phyloP scores from a whole-genome alignment of 768 basidiomycete genomes.

The Panellus pusillus region DNA sequence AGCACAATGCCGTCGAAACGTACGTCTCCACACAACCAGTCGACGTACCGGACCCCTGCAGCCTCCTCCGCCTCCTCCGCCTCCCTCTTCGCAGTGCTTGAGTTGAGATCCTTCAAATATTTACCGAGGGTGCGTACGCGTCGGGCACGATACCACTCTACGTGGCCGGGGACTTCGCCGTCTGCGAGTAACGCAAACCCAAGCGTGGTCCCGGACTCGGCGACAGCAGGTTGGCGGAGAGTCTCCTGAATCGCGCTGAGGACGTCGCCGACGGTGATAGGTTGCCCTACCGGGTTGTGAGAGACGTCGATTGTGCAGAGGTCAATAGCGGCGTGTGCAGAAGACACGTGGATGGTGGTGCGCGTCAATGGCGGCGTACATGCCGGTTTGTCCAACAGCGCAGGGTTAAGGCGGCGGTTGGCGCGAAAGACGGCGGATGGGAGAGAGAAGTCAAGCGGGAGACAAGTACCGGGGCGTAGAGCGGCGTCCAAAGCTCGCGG shows the following conservation, averaged over 20 bases:
- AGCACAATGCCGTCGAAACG: background rate
- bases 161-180: too few relatives aligned
- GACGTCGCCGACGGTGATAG: too few relatives aligned
- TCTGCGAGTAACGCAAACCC: too few relatives aligned
- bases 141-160: background rate
- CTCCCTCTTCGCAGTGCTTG: background rate
- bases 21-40: background rate
- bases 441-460: conserved; percentile 3
- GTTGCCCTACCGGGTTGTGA: too few relatives aligned
- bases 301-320: background rate
- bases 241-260: too few relatives aligned
- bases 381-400: background rate
- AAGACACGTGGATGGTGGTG: background rate
- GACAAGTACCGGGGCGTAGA: background rate
- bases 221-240: too few relatives aligned
- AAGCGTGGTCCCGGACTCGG: too few relatives aligned
- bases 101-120: background rate
- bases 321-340: background rate
- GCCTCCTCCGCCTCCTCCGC: background rate
- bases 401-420: background rate
- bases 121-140: background rate
- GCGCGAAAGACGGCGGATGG: background rate
- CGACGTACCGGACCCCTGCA: background rate
- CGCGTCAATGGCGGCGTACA: background rate
- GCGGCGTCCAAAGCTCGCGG: background rate